Conservation (phyloP, 2,329 filamentous ascomycete genomes). For the Trichoderma semiorbis region DNA sequence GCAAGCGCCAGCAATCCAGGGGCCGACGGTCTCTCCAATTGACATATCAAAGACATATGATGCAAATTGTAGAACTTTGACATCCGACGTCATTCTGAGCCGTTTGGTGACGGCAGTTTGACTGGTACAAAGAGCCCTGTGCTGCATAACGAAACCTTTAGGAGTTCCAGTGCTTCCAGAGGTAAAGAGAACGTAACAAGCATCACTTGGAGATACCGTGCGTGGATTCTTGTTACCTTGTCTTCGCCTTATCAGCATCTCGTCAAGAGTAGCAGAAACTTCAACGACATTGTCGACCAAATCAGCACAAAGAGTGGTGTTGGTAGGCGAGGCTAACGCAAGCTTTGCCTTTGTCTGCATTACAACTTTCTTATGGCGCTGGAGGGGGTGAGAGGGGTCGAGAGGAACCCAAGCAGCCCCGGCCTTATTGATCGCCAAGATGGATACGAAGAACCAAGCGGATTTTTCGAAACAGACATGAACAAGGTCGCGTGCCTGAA, state of each 20-base stretch:
- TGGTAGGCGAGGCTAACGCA: constrained; percentile 11
- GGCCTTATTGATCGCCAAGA: constrained; percentile 22
- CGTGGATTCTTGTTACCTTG: not conserved
- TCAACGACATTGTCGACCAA: constrained; percentile 17
- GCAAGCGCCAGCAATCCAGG: constrained; percentile 10
- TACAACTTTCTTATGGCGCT: constrained; percentile 16
- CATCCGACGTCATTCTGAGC: not conserved
- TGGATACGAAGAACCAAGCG: constrained; percentile 20
- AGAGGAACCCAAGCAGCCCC: constrained; percentile 22
- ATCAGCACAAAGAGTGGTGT: constrained; percentile 21
- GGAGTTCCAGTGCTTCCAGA: constrained; percentile 20
- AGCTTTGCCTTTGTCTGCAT: constrained; percentile 13
- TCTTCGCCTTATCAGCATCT: not conserved
- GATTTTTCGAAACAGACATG: constrained; percentile 32
- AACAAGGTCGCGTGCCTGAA: constrained; percentile 16
- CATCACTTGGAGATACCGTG: constrained; percentile 2
- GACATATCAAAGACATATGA: constrained; percentile 16
- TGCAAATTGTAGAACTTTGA: constrained; percentile 15
- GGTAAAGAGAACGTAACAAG: constrained; percentile 19
- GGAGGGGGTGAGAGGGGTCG: constrained; percentile 17
- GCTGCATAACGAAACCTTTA: constrained; percentile 19
- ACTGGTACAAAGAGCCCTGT: constrained; percentile 13
- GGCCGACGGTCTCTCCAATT: constrained; percentile 7
- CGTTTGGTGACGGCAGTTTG: not conserved
- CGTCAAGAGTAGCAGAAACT: constrained; percentile 3